Base-by-base conservation (phyloP, 2,329 filamentous ascomycete genomes). In the Chaetomiaceae sp. region DNA sequence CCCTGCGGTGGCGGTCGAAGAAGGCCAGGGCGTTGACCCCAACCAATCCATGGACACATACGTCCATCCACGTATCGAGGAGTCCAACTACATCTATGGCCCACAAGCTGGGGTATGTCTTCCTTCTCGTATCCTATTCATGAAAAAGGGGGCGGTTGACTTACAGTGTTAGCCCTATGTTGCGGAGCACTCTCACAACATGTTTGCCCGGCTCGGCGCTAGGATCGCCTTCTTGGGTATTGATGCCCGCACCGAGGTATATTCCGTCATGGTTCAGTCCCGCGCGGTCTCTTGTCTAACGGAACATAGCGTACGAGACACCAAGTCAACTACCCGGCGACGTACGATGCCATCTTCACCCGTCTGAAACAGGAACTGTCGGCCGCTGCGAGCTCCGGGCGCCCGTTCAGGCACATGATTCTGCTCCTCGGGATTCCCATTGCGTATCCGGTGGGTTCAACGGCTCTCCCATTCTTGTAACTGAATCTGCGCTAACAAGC, bases 291-390 rank as follows among this genome's bases (percentile, higher is more conserved):
- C 2, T 22, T 7, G 27, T 11, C 38, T 40, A 22, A 40, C 32
- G 36, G n/a, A 10, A n/a, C 33, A 29, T 19, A 75, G 76, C 86
- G 90, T 19, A 96, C 91, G 8, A 81, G 91, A 30, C 88, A 94
- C 60, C 89, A 95, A 67, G 82, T 97, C 67, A 96, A 96, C 69
- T 96, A 95, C 59, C 84, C 89, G 38, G 86, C 90, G 60, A 95
- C 89, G 0, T 95, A 95, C 60, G 82, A 94, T 45, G 68, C 84
- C 36, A 80, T 97, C 18, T 95, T 96, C 62, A 73, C 82, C 47
- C 79, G 89, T 33, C 74, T 91, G 26, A 76, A 84, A 53, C 68
- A 74, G 33, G 64, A 97, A 62, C 80, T 98, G 64, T 71, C 47
- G 67, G 84, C 65, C 68, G 89, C 64, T 65, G 84, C 68, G 62